Base-by-base conservation (phyloP, 2,329 filamentous ascomycete species). In the Cladosporium sp. region DNA sequence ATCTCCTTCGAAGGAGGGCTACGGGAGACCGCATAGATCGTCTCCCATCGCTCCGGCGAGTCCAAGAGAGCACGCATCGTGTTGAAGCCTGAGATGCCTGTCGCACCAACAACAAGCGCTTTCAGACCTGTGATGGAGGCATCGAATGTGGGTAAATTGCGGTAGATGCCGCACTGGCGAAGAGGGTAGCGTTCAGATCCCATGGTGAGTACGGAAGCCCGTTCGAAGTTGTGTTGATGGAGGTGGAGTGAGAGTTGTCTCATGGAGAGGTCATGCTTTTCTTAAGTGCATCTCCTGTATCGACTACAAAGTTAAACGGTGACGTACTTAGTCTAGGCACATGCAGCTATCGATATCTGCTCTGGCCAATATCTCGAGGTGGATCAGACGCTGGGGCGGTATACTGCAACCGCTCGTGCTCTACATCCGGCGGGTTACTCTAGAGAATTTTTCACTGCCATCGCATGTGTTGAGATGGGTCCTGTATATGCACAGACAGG, bases 31-130 rank as follows among this genome's bases (percentile, higher is more conserved):
- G 79, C 80, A 69, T 83, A 84, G 39, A 85, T 81, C 66, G 83
- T 84, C 14, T 70, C 76, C 83, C 83, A 85, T 57, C 82, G 76
- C 49, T 79, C 65, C 0, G 81, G 79, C 14, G 77, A 74, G 32
- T 80, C 75, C 7, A 75, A 72, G 2, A 85, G 76, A 0, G 80
- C 81, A 18, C 79, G 79, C 25, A 84, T 72, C 75, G 83, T 83
- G 69, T 82, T 77, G 65, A 80, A 78, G 5, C 83, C 82, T 0
- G 81, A 83, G 21, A 85, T 82, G 2, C 82, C 83, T 74, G 83
- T 85, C 43, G 82, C 80, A 5, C 83, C 83, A 0, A 80, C 83
- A 25, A 85, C 78, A 49, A 85, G 78, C 4, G 82, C 83, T 0
- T 80, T 83, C n/a, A 84, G 75, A 8, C 74, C 76, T 65, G 78